Evolutionary conservation across 495 filamentous ascomycete species (phyloP).

Genomic region (Penicillium simplicissimum): DNA sequence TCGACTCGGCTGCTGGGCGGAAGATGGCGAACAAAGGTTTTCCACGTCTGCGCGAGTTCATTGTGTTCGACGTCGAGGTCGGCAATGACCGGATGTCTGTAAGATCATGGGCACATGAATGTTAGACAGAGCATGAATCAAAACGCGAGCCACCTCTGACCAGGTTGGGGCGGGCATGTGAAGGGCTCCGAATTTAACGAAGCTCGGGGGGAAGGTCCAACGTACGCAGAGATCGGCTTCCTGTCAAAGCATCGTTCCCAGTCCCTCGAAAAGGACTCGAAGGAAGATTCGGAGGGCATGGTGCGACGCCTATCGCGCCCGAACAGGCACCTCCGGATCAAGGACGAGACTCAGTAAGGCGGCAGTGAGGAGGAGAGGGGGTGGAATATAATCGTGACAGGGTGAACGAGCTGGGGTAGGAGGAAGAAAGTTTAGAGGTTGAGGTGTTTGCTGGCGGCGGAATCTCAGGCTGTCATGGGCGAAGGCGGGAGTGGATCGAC

Average conservation of each 20-base stretch:
- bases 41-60: slow-evolving; percentile 47
- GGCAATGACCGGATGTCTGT: slow-evolving; percentile 37
- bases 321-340: slow-evolving; percentile 14
- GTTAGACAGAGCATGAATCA: neutral
- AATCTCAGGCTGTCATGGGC: slow-evolving; percentile 21
- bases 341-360: neutral
- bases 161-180: neutral
- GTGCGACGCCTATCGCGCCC: slow-evolving; percentile 23
- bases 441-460: neutral
- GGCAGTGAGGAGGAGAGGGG: neutral
- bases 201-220: neutral
- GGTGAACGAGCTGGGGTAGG: neutral
- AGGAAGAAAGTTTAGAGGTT: slow-evolving; percentile 1
- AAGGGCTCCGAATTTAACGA: neutral
- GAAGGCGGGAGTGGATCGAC: slow-evolving; percentile 19
- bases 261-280: slow-evolving; percentile 10
- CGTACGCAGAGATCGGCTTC: slow-evolving; percentile 32
- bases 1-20: slow-evolving; percentile 34
- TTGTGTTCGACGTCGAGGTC: slow-evolving; percentile 49
- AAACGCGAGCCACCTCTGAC: neutral
- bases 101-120: slow-evolving; percentile 1
- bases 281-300: slow-evolving; percentile 23
- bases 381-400: neutral
- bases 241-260: slow-evolving; percentile 29
- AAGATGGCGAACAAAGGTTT: slow-evolving; percentile 40